Evolutionary conservation across 2,329 filamentous ascomycete genomes (phyloP).

Genomic region (Hypomyces rosellus): DNA sequence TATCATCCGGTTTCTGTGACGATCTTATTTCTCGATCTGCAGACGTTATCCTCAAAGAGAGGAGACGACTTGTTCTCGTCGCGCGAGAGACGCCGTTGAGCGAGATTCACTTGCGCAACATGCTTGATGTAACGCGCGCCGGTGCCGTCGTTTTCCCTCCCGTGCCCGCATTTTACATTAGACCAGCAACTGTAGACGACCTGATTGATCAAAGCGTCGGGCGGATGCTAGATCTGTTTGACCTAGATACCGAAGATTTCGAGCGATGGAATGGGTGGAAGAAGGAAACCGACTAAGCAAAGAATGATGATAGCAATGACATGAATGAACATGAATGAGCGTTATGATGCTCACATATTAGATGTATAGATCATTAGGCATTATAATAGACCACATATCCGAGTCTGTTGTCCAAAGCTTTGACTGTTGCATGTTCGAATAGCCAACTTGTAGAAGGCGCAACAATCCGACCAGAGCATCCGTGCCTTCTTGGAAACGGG

Average conservation of each 20-base stretch:
- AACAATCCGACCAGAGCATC: no score
- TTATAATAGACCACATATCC: no score
- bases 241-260: slow-evolving; percentile 34
- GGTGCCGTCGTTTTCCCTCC: slow-evolving; percentile 40
- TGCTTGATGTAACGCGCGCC: slow-evolving; percentile 32
- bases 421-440: no score
- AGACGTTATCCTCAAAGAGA: slow-evolving; percentile 42
- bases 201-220: slow-evolving; percentile 39
- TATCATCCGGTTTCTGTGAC: slow-evolving; percentile 37
- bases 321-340: no score
- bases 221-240: slow-evolving; percentile 39
- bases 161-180: slow-evolving; percentile 38
- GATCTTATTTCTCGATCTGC: slow-evolving; percentile 41
- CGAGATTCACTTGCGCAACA: slow-evolving; percentile 41
- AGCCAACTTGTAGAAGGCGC: no score
- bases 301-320: no score
- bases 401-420: no score
- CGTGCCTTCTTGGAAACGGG: no score
- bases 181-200: slow-evolving; percentile 33
- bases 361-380: no score
- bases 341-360: no score
- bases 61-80: slow-evolving; percentile 32
- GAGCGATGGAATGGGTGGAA: slow-evolving; percentile 29
- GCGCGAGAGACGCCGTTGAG: slow-evolving; percentile 41
- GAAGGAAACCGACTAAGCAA: neutral